A percentile compares a stretch with the other conserved stretches of the same genome.
Evolutionary conservation across 2,329 filamentous ascomycete species (phyloP).

Genomic region (Botrytis deweyae): DNA sequence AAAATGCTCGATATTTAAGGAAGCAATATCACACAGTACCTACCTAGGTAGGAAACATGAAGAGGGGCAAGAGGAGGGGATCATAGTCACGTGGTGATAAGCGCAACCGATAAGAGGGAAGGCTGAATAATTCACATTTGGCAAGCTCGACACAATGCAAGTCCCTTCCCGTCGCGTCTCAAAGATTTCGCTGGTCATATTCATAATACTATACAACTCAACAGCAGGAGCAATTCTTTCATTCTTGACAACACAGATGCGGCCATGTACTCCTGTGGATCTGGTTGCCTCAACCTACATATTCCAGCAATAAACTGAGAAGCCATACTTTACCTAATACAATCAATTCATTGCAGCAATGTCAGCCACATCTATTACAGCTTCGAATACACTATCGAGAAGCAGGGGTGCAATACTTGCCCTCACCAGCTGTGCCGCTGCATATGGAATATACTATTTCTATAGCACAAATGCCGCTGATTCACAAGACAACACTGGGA

Average conservation of each 20-base stretch:
- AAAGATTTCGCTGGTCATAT: background rate
- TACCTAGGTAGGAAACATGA: background rate
- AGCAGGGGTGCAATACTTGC: constrained; percentile 56
- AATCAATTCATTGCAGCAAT: constrained; percentile 24
- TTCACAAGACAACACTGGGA: background rate
- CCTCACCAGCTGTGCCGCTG: constrained; percentile 55
- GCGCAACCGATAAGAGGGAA: background rate
- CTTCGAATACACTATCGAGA: constrained; percentile 53
- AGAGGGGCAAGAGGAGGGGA: background rate
- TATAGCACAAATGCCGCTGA: constrained; percentile 43
- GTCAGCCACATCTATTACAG: constrained; percentile 47
- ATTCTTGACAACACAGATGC: background rate
- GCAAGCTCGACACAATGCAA: constrained; percentile 1
- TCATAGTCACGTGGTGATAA: background rate
- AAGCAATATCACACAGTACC: background rate
- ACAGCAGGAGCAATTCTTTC: background rate
- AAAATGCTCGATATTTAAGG: background rate
- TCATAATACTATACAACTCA: background rate
- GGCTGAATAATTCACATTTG: constrained; percentile 11
- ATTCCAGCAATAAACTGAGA: background rate
- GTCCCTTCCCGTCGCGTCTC: background rate
- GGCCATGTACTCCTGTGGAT: constrained; percentile 9
- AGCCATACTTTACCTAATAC: background rate
- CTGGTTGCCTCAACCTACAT: constrained; percentile 9
- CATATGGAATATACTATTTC: constrained; percentile 58